Conservation (phyloP, 306 rosid species). For the Castanea mollissima region DNA sequence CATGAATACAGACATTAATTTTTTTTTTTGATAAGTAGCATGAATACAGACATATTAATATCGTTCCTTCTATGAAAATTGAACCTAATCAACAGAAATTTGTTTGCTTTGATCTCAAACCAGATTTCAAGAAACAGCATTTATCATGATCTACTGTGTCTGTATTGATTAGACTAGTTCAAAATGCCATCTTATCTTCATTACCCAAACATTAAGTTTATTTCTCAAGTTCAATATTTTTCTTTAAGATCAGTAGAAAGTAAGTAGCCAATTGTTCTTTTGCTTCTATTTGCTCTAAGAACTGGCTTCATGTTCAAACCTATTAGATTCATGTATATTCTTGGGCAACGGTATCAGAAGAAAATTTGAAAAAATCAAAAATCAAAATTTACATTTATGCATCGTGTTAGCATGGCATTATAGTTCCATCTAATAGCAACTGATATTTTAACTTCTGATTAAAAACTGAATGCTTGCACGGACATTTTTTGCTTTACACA, state of each 20-base stretch:
- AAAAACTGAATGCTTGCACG: not conserved
- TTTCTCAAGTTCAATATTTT: not conserved
- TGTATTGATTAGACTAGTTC: not conserved
- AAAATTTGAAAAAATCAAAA: not conserved
- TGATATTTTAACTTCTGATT: not conserved
- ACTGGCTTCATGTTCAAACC: not conserved
- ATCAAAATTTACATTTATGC: not conserved
- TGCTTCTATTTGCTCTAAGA: not conserved
- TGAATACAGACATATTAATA: not conserved
- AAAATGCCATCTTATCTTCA: not conserved
- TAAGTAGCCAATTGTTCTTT: not conserved
- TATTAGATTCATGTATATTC: not conserved
- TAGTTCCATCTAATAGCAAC: not conserved
- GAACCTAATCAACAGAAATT: not conserved
- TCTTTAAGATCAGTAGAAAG: not conserved
- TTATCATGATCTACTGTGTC: not conserved
- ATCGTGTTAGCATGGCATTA: not conserved
- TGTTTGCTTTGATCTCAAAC: not conserved
- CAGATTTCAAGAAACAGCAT: not conserved
- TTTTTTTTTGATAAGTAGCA: too few relatives aligned
- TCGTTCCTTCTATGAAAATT: not conserved
- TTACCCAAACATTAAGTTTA: not conserved
- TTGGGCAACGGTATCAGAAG: not conserved
- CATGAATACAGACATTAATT: not conserved
- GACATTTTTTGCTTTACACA: not conserved